Conservation (phyloP, 2,329 filamentous ascomycete genomes). For the Pestalotiopsis sp. region DNA sequence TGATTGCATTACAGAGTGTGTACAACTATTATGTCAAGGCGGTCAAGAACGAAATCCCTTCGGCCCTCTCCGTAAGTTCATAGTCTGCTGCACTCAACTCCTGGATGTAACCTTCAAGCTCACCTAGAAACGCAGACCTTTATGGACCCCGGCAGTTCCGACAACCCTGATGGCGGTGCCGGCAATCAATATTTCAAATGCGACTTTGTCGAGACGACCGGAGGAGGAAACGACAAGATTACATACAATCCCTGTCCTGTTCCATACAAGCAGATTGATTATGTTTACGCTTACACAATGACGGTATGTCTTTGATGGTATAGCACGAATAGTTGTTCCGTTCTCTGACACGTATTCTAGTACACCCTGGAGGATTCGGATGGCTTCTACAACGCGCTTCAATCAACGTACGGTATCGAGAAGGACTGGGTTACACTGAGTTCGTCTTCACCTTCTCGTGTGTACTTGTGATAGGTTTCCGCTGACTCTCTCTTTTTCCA, state of each 20-base stretch:
- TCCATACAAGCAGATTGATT: not conserved
- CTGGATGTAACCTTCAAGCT: too few species aligned
- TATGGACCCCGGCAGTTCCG: not conserved
- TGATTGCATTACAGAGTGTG: not conserved
- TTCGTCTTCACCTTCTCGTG: too few species aligned
- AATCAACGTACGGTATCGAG: not conserved
- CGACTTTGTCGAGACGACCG: not conserved
- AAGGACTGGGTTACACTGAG: not conserved
- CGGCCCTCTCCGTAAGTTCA: not conserved
- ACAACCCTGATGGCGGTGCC: not conserved
- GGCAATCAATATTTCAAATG: not conserved
- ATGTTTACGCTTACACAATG: not conserved
- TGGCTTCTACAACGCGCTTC: not conserved
- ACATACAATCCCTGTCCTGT: not conserved
- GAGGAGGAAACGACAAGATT: not conserved
- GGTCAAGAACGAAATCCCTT: not conserved
- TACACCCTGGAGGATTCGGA: not conserved
- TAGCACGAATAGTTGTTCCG: not conserved
- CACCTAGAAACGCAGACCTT: not conserved
- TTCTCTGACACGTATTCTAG: not conserved
- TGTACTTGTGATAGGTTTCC: too few species aligned
- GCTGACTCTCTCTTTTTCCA: too few species aligned
- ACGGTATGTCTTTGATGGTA: not conserved
- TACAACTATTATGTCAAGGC: constrained; percentile 2
- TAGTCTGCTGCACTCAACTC: too few species aligned